phyloP scores from a whole-genome alignment of 2,329 filamentous ascomycete genomes.

The Calonectria crousiana region DNA sequence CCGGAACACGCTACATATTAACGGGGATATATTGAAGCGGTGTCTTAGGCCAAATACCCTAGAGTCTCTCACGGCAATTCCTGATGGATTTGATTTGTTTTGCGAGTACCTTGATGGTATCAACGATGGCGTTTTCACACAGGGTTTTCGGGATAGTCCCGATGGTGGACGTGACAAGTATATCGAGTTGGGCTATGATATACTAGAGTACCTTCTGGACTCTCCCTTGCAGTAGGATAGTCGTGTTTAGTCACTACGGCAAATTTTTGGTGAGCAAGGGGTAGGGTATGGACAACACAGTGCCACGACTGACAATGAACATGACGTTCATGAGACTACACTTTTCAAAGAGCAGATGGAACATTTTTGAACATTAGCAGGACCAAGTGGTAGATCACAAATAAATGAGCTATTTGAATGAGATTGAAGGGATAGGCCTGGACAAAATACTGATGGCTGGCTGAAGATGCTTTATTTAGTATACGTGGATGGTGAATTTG shows the following conservation, averaged over 20 bases:
- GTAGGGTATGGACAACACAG: background rate
- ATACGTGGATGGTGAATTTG: background rate
- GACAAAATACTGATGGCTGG: background rate
- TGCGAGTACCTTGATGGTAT: conserved; percentile 62
- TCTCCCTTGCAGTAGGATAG: conserved; percentile 57
- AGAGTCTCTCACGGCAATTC: conserved; percentile 54
- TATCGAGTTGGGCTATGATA: conserved; percentile 63
- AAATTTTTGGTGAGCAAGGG: background rate
- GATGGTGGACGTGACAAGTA: conserved; percentile 49
- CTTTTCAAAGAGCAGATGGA: background rate
- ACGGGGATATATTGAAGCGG: conserved; percentile 73
- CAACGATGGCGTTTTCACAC: conserved; percentile 59
- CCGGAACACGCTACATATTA: conserved; percentile 70
- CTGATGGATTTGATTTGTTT: conserved; percentile 55
- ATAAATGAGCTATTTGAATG: too few relatives aligned
- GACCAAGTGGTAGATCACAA: background rate
- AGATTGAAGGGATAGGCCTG: background rate
- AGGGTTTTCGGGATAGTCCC: conserved; percentile 43
- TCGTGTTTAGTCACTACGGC: background rate
- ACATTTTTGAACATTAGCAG: background rate
- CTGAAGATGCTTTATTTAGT: background rate
- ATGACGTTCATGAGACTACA: background rate
- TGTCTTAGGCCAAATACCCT: conserved; percentile 62
- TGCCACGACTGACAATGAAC: background rate
- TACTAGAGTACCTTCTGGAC: conserved; percentile 66